Base-by-base conservation (phyloP, 2,329 filamentous ascomycete species). In the Aspergillus sp. region DNA sequence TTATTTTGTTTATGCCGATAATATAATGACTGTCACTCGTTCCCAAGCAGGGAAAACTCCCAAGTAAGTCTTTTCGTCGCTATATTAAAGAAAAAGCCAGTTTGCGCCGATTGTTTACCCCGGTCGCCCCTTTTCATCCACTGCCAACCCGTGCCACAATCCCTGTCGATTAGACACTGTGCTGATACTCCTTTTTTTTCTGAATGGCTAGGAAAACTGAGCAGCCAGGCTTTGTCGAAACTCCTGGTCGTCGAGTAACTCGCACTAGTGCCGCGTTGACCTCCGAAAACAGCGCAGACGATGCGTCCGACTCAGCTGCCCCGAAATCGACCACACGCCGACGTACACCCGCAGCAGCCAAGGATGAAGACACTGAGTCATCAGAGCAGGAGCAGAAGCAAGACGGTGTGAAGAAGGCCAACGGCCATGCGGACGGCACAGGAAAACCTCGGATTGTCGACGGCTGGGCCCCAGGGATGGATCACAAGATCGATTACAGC, bases 31-130 rank as follows among this genome's bases (percentile, higher is more conserved):
- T 44, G 53, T 73, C 45, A 76, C 73, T 45, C 72, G 74, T 48
- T 76, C 73, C 39, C 72, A 76, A 61, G 70, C 73, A 53, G 73
- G 73, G 54, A 73, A 72, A 59, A 74, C 73, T 49, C 73, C 73
- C 52, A 74, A 63, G 73, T 76, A 69, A 62, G 69, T 66, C 48
- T 32, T 47, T 52, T 48, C 34, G 40, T 12, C 29, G 42, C n/a
- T 36, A 19, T 19, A 19, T 12, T 12, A 36, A n/a, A 19, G 19
- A 40, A 44, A 33, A 41, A 50, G 29, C 34, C 34, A 41, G 40
- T 32, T 43, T 44, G 40, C 36, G 43, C 36, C 32, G 7, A 49
- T 50, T 53, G 52, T 52, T 54, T 47, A 35, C 32, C 10, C 48
- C 38, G 42, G 39, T 42, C 30, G 45, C 42, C 33, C 42, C 36